Conservation (phyloP, 2,329 filamentous ascomycete species). For the Alternaria angustiovoidea region DNA sequence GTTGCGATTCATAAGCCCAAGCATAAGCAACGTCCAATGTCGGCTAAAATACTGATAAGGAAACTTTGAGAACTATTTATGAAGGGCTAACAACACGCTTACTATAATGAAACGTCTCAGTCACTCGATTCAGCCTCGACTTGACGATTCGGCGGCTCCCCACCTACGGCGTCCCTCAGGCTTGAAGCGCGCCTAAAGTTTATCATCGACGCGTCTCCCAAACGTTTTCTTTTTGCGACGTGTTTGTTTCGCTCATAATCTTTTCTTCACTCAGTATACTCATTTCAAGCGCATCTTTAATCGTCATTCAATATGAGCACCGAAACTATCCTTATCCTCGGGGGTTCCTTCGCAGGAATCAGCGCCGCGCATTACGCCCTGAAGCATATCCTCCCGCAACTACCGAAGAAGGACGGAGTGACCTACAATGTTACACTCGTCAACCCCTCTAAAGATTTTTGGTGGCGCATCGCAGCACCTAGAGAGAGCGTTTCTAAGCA, state of each 20-base stretch:
- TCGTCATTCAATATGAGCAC: conserved; percentile 36
- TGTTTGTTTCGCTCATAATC: conserved; percentile 11
- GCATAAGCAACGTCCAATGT: conserved; percentile 3
- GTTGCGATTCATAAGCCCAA: conserved; percentile 11
- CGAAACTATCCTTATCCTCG: conserved; percentile 49
- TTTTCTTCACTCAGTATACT: conserved; percentile 15
- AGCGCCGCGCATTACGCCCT: conserved; percentile 48
- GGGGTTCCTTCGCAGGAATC: conserved; percentile 48
- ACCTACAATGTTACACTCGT: conserved; percentile 64
- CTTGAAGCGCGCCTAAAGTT: conserved; percentile 20
- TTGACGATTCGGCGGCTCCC: conserved; percentile 22
- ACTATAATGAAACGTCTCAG: conserved; percentile 1
- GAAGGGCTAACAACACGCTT: background rate
- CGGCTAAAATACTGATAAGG: background rate
- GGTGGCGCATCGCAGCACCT: conserved; percentile 63
- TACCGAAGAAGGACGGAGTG: conserved; percentile 44
- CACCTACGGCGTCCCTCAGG: conserved; percentile 20
- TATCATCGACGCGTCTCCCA: conserved; percentile 20
- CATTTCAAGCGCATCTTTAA: background rate
- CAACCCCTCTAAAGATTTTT: conserved; percentile 63
- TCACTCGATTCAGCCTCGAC: conserved; percentile 11
- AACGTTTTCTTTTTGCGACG: conserved; percentile 13
- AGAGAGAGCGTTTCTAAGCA: conserved; percentile 61
- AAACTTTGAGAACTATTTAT: conserved; percentile 7
- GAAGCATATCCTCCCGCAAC: conserved; percentile 45